Percentiles rank a stretch among this genome's conserved stretches.
Evolutionary conservation across 345 rosid genomes (phyloP).

Genomic region (Rhizophora mangle): DNA sequence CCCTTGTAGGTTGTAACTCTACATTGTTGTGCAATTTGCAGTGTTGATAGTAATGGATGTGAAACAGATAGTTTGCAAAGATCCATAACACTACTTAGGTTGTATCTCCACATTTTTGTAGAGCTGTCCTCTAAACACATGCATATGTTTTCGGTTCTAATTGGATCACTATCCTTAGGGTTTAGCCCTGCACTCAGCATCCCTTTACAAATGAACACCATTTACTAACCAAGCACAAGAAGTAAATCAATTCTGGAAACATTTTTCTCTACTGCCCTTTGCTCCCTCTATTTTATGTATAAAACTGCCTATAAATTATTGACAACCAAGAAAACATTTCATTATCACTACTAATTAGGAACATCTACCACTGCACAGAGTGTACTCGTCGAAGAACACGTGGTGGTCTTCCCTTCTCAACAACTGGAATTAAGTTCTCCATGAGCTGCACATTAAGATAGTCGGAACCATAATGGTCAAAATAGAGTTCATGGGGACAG

Average conservation of each 20-base stretch:
- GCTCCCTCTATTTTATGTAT: neutral
- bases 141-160: no score
- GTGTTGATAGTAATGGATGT: no score
- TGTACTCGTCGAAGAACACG: constrained; percentile 39
- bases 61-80: no score
- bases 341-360: neutral
- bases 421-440: constrained; percentile 51
- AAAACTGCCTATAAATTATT: neutral
- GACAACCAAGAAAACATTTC: neutral
- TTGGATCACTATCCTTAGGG: neutral
- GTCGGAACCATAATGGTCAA: neutral
- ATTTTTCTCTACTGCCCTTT: neutral
- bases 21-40: no score
- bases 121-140: no score
- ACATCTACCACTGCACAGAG: constrained; percentile 40
- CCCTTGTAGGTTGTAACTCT: no score
- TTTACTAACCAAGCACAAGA: neutral
- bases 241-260: neutral
- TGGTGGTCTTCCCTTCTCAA: constrained; percentile 34
- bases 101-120: no score
- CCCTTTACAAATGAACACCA: neutral
- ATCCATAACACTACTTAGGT: no score
- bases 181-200: neutral
- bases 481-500: neutral
- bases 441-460: constrained; percentile 32